Base-by-base conservation (phyloP, 2,329 filamentous ascomycete genomes). In the Hypoxylon sp. region DNA sequence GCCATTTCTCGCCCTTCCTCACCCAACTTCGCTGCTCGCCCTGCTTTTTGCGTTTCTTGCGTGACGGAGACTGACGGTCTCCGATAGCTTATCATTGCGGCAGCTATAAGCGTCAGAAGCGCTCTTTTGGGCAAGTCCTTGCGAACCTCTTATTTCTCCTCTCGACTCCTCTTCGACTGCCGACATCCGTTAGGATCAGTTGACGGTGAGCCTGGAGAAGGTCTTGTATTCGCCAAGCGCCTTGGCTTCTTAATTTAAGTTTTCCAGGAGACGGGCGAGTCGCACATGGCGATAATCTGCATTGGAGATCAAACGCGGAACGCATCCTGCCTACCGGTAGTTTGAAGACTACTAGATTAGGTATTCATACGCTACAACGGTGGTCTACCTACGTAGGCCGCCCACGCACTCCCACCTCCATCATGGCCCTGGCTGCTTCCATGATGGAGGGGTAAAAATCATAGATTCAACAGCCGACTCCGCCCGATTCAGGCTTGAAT, bases 51-150 rank as follows among this genome's bases (percentile, higher is more conserved):
- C n/a, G n/a, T n/a, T n/a, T n/a, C n/a, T n/a, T 56, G 21, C 56
- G 54, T 55, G 42, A 70, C 51, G 54, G 35, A 27, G 31, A 21
- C 11, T 13, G 31, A 35, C 17, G 29, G 11, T 15, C 31, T 44
- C 19, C 54, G 54, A 62, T 66, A 63, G 54, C 57, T 68, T 70
- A 67, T 67, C 65, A 66, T 70, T 68, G 19, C 62, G 67, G 67
- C 37, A 70, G 69, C 66, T 75, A 70, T 75, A 68, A 70, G 61
- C 68, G 68, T 68, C 35, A 65, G 47, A 65, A 31, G 29, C 74
- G 71, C 21, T 35, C 19, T 35, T 70, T 75, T 52, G 32, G 75
- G 75, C 69, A 76, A 72, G 75, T 76, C 74, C 74, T 75, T 65
- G 75, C 75, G 75, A 74, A 27, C 66, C 57, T 42, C 46, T 66